These are phyloP conservation scores for Amanita rimosa DNA, from an alignment of 768 basidiomycete species.

Conservation along the genomic window DNA sequence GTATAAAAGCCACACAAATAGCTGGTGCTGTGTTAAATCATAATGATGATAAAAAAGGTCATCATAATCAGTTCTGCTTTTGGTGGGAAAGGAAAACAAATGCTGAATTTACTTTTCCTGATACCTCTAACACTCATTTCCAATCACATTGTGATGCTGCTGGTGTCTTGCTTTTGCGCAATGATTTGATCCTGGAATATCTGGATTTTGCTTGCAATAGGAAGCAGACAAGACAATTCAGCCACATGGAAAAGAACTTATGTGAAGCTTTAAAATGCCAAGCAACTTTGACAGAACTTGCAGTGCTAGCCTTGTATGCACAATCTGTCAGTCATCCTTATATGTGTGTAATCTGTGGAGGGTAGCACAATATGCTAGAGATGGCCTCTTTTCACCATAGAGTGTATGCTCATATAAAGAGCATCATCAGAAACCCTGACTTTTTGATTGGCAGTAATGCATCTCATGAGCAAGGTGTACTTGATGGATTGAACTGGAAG, in stretches of 20 bases:
- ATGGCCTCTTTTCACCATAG: constrained; percentile 14
- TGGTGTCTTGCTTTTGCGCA: constrained; percentile 16
- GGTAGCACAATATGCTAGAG: constrained; percentile 14
- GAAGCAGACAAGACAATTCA: constrained; percentile 16
- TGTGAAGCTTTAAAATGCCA: constrained; percentile 12
- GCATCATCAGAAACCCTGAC: constrained; percentile 12
- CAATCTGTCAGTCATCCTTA: constrained; percentile 15
- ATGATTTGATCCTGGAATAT: constrained; percentile 13
- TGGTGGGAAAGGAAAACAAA: no score
- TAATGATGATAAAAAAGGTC: no score
- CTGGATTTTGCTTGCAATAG: constrained; percentile 4
- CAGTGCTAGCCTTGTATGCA: constrained; percentile 15
- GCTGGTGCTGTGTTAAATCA: no score
- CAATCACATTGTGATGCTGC: no score
- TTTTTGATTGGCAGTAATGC: constrained; percentile 16
- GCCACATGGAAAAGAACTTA: constrained; percentile 24
- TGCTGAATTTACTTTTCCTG: no score
- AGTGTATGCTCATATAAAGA: constrained; percentile 8
- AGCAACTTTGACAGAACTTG: constrained; percentile 18
- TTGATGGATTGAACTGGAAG: no score
- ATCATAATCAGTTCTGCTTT: no score
- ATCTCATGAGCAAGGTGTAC: background rate
- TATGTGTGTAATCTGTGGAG: constrained; percentile 14
- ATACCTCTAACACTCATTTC: no score
- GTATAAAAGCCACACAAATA: no score